These are phyloP conservation scores for Carex scoparia DNA, from an alignment of 176 grass and related monocot genomes.

Conservation along the genomic window DNA sequence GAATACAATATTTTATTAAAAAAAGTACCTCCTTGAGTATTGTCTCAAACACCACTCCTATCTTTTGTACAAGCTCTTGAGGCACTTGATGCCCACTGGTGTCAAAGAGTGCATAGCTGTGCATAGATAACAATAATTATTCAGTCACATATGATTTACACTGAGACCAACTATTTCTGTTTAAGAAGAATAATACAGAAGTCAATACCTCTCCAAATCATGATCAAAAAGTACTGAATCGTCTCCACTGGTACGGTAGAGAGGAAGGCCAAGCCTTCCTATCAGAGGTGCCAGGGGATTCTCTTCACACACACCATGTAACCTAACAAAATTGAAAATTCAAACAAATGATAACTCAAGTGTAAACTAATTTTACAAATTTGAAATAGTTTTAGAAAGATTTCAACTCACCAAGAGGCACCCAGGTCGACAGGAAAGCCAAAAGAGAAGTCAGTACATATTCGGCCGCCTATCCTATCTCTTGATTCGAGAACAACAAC, in stretches of 20 bases:
- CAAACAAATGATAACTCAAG: not conserved
- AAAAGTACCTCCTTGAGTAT: conserved; percentile 79
- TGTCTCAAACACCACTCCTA: conserved; percentile 82
- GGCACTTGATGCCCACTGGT: conserved; percentile 70
- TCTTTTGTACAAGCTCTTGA: conserved; percentile 69
- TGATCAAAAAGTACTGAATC: conserved; percentile 96
- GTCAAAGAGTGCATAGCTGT: conserved; percentile 93
- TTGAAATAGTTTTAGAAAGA: not conserved
- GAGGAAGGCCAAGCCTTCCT: conserved; percentile 77
- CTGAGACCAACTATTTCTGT: not conserved
- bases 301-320: conserved; percentile 97
- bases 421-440: conserved; percentile 95
- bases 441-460: conserved; percentile 93
- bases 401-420: conserved; percentile 77
- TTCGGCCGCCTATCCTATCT: conserved; percentile 87
- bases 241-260: conserved; percentile 92
- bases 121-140: conserved; percentile 15
- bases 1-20: not conserved
- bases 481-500: conserved; percentile 92
- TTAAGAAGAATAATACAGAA: conserved; percentile 5
- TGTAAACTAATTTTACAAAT: not conserved
- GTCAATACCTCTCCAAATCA: conserved; percentile 83
- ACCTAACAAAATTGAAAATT: conserved; percentile 43
- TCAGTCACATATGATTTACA: conserved; percentile 11
- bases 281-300: conserved; percentile 94